Evolutionary conservation across 2,329 filamentous ascomycete genomes (phyloP).

Genomic region (Aureobasidium namibiae): DNA sequence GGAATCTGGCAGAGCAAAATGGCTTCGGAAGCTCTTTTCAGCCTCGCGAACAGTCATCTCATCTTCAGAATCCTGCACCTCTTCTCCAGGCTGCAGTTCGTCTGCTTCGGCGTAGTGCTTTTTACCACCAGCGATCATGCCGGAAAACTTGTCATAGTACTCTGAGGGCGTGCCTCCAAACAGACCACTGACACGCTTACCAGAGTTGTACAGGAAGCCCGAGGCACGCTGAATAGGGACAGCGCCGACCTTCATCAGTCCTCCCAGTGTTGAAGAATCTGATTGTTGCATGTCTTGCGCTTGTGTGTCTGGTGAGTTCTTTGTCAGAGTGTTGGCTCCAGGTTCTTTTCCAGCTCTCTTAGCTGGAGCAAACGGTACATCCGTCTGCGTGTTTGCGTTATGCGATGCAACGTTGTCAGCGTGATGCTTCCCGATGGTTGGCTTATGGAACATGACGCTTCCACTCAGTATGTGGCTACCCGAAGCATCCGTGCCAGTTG

Average conservation of each 20-base stretch:
- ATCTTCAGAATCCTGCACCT: constrained; percentile 47
- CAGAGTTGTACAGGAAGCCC: constrained; percentile 69
- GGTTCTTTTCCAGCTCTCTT: constrained; percentile 21
- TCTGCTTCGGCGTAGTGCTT: constrained; percentile 79
- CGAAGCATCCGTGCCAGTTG: constrained; percentile 66
- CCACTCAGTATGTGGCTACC: constrained; percentile 84
- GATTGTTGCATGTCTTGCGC: constrained; percentile 2
- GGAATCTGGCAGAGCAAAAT: constrained; percentile 78
- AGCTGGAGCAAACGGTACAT: background rate
- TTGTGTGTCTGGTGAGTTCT: background rate
- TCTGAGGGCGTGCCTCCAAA: constrained; percentile 64
- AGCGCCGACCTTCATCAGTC: constrained; percentile 49
- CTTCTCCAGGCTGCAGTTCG: constrained; percentile 55
- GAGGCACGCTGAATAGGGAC: constrained; percentile 65
- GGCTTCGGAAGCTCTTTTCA: constrained; percentile 67
- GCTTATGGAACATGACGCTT: constrained; percentile 81
- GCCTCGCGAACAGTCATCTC: constrained; percentile 46
- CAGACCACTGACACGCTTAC: constrained; percentile 72
- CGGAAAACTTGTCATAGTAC: constrained; percentile 92
- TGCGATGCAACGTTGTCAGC: background rate
- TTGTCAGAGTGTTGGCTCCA: background rate
- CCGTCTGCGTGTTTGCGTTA: background rate
- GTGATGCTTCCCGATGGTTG: constrained; percentile 46
- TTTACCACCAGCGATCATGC: constrained; percentile 88
- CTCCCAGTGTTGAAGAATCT: constrained; percentile 46